Evolutionary conservation across 768 basidiomycete species (phyloP).

Genomic region (Kockovaella imperatae): DNA sequence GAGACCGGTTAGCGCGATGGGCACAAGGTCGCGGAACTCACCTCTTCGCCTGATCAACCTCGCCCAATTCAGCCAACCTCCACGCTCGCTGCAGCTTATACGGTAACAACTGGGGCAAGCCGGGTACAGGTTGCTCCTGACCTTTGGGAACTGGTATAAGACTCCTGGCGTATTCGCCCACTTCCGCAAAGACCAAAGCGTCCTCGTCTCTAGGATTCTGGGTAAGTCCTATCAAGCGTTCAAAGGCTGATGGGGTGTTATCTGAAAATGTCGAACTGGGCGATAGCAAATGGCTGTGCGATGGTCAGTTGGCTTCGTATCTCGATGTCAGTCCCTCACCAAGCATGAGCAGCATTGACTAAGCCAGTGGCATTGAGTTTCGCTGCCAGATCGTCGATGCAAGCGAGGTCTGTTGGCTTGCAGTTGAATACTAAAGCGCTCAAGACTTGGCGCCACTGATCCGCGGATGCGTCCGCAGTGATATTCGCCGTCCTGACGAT

Average conservation of each 20-base stretch:
- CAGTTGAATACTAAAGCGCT: constrained; percentile 71
- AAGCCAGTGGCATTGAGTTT: constrained; percentile 64
- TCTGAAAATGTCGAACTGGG: constrained; percentile 71
- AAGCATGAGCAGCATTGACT: constrained; percentile 80
- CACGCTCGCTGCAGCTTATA: constrained; percentile 75
- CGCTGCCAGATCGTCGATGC: constrained; percentile 77
- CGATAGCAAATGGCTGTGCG: constrained; percentile 62
- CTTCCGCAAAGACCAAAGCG: constrained; percentile 75
- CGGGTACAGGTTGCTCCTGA: constrained; percentile 66
- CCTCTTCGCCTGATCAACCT: constrained; percentile 68
- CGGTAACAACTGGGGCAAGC: constrained; percentile 76
- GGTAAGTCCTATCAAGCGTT: constrained; percentile 62
- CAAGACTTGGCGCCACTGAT: constrained; percentile 74
- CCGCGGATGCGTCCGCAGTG: constrained; percentile 56
- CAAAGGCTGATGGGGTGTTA: constrained; percentile 60
- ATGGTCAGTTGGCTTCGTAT: neutral
- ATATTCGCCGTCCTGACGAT: constrained; percentile 49
- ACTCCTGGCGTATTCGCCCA: constrained; percentile 82
- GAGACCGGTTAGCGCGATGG: neutral
- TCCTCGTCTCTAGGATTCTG: constrained; percentile 48
- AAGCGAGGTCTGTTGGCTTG: constrained; percentile 59
- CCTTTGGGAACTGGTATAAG: constrained; percentile 66
- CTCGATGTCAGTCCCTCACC: constrained; percentile 52
- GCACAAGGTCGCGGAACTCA: constrained; percentile 43
- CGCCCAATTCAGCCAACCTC: constrained; percentile 70